Evolutionary conservation across 208 protist species (phyloP), one percentile per base, ranked within the genome.

Genomic region (Vickermania spadyakhi): DNA sequence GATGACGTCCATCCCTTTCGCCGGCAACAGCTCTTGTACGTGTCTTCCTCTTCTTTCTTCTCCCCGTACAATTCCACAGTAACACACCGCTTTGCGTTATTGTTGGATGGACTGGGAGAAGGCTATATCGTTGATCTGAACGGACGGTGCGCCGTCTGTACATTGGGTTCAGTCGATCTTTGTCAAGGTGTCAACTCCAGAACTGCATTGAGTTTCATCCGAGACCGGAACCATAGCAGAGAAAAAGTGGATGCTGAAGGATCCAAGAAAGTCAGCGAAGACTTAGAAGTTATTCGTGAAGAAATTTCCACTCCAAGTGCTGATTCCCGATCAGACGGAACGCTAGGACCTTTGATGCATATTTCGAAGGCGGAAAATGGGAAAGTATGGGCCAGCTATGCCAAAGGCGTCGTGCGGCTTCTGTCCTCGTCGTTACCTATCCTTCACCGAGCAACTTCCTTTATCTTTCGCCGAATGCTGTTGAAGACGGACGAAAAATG

Each of bases 71-170:
- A 68, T 2, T 68, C 66, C 49, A 25, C 49, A 1, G 13, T 51
- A 26, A 78, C 81, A n/a, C 26, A 31, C 11, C 72, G 86, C 18
- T 87, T 81, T 53, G 70, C 75, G 2, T 41, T 93, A 18, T 54
- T 89, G 11, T 63, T 72, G 4, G 79, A 89, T 73, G 63, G 66
- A 11, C 65, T 82, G 31, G 63, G 71, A 30, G 77, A 87, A 49
- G 66, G 58, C 45, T 85, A 82, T 58, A 42, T 89, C 3, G 75
- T 92, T 18, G 81, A 92, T 59, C 62, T 92, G 4, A 56, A 77
- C 3, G 55, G 53, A 36, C 71, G 70, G 2, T 56, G 68, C 31
- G 74, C 36, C 36, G 36, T 45, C 11, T 45, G 36, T 18, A 45
- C 11, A 7, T n/a, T n/a, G n/a, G n/a, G n/a, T n/a, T n/a, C n/a